phyloP scores from a whole-genome alignment of 768 basidiomycete genomes.

The Asterophora parasitica region DNA sequence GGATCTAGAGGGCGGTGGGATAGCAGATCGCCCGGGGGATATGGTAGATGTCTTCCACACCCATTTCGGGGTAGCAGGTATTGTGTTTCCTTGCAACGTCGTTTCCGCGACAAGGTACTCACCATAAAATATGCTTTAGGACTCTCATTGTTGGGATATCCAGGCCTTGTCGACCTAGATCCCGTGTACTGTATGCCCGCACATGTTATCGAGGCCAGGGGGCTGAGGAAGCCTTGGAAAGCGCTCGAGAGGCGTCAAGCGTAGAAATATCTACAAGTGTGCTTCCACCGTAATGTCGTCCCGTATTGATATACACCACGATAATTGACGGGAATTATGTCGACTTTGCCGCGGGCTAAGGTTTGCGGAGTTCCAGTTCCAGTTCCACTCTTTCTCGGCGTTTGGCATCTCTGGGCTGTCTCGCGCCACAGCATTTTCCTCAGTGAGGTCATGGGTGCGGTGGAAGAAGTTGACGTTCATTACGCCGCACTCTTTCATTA shows the following conservation, averaged over 20 bases:
- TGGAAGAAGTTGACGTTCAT: too few relatives aligned
- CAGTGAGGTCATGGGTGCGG: too few relatives aligned
- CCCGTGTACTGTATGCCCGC: slow-evolving; percentile 98
- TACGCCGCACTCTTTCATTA: too few relatives aligned
- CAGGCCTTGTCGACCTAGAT: slow-evolving; percentile 79
- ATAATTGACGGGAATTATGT: too few relatives aligned
- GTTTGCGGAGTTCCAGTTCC: too few relatives aligned
- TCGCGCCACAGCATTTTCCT: too few relatives aligned
- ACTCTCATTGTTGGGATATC: slow-evolving; percentile 84
- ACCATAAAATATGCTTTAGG: slow-evolving; percentile 35
- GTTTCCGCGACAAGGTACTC: not conserved
- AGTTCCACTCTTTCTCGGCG: too few relatives aligned
- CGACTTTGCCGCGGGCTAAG: too few relatives aligned
- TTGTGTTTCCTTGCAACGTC: slow-evolving; percentile 5
- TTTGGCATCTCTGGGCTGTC: too few relatives aligned
- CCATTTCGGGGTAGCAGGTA: slow-evolving; percentile 84
- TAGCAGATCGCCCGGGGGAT: slow-evolving; percentile 90
- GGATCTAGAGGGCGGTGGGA: slow-evolving; percentile 89
- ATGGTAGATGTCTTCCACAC: slow-evolving; percentile 99
- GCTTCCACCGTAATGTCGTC: too few relatives aligned
- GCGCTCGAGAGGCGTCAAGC: slow-evolving; percentile 39
- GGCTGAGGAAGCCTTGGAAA: slow-evolving; percentile 65
- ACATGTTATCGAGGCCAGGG: slow-evolving; percentile 58
- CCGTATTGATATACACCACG: too few relatives aligned
- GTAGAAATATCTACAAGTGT: not conserved